These are phyloP conservation scores for Aspergillus neoniger DNA, from an alignment of 2,329 filamentous ascomycete species.

Conservation along the genomic window DNA sequence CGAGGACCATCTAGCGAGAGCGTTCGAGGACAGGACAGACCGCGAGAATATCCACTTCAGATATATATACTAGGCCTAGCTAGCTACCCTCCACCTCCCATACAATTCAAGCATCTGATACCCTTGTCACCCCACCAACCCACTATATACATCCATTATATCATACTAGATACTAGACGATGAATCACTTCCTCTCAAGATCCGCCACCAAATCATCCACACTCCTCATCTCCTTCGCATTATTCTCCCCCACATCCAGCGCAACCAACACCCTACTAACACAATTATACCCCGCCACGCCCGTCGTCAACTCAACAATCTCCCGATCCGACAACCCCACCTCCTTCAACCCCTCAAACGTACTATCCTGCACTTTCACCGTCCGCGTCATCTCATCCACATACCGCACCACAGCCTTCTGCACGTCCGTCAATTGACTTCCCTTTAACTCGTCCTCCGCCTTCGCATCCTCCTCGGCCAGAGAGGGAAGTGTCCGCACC, in stretches of 20 bases:
- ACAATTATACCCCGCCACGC: constrained; percentile 86
- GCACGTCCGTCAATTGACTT: constrained; percentile 55
- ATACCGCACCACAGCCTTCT: constrained; percentile 70
- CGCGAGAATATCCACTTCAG: constrained; percentile 62
- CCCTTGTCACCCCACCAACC: neutral
- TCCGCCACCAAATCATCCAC: constrained; percentile 65
- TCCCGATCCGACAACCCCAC: constrained; percentile 68
- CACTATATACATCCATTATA: neutral
- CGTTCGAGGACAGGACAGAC: constrained; percentile 66
- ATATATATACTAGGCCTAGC: constrained; percentile 52
- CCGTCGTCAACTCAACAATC: constrained; percentile 80
- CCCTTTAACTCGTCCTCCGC: constrained; percentile 44
- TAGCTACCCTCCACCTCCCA: neutral
- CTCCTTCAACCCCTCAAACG: constrained; percentile 63
- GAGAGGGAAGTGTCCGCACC: constrained; percentile 56
- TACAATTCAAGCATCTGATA: neutral
- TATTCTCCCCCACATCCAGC: constrained; percentile 63
- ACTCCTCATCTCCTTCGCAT: constrained; percentile 61
- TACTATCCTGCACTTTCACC: constrained; percentile 67
- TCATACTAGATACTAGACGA: too few species aligned
- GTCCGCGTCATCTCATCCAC: constrained; percentile 80
- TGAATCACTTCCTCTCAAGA: constrained; percentile 6
- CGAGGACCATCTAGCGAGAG: constrained; percentile 46
- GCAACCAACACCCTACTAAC: constrained; percentile 84
- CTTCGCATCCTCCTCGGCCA: constrained; percentile 30